These are phyloP conservation scores for Corchorus olitorius DNA, from an alignment of 345 rosid genomes.

Conservation along the genomic window DNA sequence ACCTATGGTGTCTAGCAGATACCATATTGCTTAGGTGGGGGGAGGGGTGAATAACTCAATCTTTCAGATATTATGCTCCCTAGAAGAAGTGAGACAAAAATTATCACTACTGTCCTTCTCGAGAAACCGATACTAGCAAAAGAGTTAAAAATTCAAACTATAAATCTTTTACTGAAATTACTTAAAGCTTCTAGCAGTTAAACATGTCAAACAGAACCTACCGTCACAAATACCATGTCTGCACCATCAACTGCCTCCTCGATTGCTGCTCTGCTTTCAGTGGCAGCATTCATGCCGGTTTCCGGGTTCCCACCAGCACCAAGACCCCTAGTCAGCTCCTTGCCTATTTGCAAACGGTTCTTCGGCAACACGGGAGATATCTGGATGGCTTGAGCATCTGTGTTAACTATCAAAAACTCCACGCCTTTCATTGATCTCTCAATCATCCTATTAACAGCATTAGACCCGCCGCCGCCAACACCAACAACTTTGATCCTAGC, in stretches of 20 bases:
- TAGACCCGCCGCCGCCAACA: conserved; percentile 92
- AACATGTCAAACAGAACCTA: conserved; percentile 37
- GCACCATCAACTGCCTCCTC: conserved; percentile 86
- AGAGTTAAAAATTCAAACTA: neutral
- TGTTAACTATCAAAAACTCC: conserved; percentile 92
- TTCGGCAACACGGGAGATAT: conserved; percentile 81
- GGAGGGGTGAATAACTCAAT: neutral
- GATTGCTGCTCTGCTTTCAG: conserved; percentile 77
- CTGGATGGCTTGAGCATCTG: conserved; percentile 83
- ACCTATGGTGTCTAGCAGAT: neutral
- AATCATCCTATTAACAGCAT: conserved; percentile 94
- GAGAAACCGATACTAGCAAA: neutral
- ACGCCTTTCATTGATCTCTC: conserved; percentile 86
- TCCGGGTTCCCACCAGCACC: conserved; percentile 99
- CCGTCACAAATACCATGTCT: conserved; percentile 95
- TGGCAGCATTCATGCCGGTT: conserved; percentile 92
- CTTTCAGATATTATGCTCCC: neutral
- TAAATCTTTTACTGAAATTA: neutral
- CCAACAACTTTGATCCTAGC: conserved; percentile 95
- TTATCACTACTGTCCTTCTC: neutral
- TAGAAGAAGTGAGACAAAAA: neutral
- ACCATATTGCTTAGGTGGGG: neutral
- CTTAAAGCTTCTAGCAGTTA: neutral
- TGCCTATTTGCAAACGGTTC: conserved; percentile 81
- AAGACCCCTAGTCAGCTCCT: conserved; percentile 88